Evolutionary conservation across 192 early-diverging fungal species (phyloP), one percentile per base, ranked within the genome.

Genomic region (Coemansia sp.): DNA sequence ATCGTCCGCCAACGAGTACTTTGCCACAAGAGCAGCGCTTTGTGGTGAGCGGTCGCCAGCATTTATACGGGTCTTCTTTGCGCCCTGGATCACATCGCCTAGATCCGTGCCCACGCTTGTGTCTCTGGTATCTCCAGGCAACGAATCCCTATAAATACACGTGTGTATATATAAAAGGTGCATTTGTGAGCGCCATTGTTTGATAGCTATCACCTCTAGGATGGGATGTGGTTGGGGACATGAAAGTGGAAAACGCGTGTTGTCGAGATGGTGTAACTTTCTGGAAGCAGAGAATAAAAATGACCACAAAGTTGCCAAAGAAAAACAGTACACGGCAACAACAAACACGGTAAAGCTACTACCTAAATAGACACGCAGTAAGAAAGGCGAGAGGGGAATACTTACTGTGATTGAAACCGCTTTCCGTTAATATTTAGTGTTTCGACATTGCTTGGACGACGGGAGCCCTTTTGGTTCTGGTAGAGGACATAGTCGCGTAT

Each of bases 21-120:
- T 66, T n/a, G 68, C 77, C 12, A 66, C 68, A 29, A 80, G 69
- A 7, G 77, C 77, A 7, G 68, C 68, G 59, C 77, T 80, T 48
- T 71, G 68, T 13, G 77, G 77, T 26, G 77, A 80, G 51, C 72
- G 59, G n/a, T 71, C 74, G 28, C 61, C 58, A 16, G 16, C 16
- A 31, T 56, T 56, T 6, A 34, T 25, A 18, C 53, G 53, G 16
- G 53, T 34, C 31, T n/a, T 56, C 10, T 33, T 56, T 9, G 29
- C 30, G 31, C 53, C 53, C 18, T 56, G 53, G 5, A 56, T 56
- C n/a, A 7, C 53, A 34, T 56, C 53, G n/a, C 16, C 31, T 15
- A 29, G 0, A 8, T 56, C 53, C 3, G 29, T 34, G 31, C 53
- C 53, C 0, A 34, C 31, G 29, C 29, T 56, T 1, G 53, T 25